Evolutionary conservation across 2,329 filamentous ascomycete genomes (phyloP), one percentile per base, ranked within the genome.

Genomic region (Monosporascus ibericus): DNA sequence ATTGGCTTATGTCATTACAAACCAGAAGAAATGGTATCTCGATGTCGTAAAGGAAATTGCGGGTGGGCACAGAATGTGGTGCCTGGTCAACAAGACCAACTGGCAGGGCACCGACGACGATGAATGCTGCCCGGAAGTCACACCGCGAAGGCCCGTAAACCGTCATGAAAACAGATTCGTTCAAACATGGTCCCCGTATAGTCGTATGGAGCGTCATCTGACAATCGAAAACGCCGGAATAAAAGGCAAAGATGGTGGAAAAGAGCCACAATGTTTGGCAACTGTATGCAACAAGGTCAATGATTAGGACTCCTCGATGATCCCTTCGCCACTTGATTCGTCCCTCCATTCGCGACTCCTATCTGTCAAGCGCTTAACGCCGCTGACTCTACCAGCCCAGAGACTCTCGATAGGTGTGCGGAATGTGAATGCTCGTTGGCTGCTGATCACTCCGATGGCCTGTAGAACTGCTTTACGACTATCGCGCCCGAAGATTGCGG

Each of bases 401-500:
- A 97, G 79, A 34, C 84, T 83, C 74, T 99, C 94, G 6, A 92
- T 87, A 0, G 90, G 85, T 2, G 92, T 94, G 49, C 92, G 85
- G 79, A 92, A 96, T 1, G 94, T 97, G 67, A 92, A 96, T 11
- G 88, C 92, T 47, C 94, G 82, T 72, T 99, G 94, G 6, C 89
- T 95, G 65, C 89, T 94, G 62, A 99, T 96, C 56, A 97, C 92
- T 6, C 94, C 92, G 60, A 99, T 97, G 17, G 92, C 90, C 70
- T 99, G 94, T 24, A 99, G 78, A 2, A 99, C 92, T 5, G 92
- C 90, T 75, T 99, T 99, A 63, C 94, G 86, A 53, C 89, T 94
- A 68, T 99, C 94, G 38, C 94, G 85, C 8, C 88, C 87, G 67
- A 99, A 99, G 2, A 97, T 90, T 2, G 92, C 92, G 1, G 94